A percentile compares a stretch with the other conserved stretches of the same genome.
These are phyloP conservation scores for Cutaneotrichosporon cyanovorans DNA, from an alignment of 1,284 basidiomycete species.

Conservation along the genomic window DNA sequence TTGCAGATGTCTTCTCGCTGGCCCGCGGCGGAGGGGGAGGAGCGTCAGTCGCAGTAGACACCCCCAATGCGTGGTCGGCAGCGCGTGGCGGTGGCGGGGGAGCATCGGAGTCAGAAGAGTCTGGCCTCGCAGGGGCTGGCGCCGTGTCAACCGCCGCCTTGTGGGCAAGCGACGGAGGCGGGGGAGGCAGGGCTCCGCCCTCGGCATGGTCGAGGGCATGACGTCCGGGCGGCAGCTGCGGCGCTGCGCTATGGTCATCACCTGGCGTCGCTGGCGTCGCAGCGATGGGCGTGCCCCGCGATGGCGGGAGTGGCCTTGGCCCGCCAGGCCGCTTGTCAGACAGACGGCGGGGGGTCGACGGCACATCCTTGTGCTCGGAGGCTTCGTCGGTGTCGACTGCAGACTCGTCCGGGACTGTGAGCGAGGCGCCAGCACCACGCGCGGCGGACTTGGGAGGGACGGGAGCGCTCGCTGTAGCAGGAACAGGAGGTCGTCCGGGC, in stretches of 20 bases:
- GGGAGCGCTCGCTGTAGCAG: too few relatives aligned
- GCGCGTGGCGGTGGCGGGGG: too few relatives aligned
- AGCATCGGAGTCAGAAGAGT: slow-evolving; percentile 2
- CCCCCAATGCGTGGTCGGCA: too few relatives aligned
- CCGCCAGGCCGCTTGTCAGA: slow-evolving; percentile 1
- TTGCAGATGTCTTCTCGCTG: too few relatives aligned
- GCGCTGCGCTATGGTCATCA: not conserved
- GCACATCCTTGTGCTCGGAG: not conserved
- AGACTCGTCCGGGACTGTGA: not conserved
- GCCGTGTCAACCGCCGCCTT: not conserved
- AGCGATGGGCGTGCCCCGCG: not conserved
- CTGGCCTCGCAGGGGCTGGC: slow-evolving; percentile 1
- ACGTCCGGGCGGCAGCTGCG: not conserved
- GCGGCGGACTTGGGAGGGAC: too few relatives aligned
- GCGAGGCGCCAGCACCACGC: too few relatives aligned
- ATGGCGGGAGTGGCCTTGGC: slow-evolving; percentile 1
- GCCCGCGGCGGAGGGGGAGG: too few relatives aligned
- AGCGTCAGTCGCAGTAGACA: too few relatives aligned
- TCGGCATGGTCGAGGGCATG: not conserved
- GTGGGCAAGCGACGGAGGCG: slow-evolving; percentile 9
- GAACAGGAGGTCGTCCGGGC: not conserved
- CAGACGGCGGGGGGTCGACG: not conserved
- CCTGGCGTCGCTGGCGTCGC: not conserved
- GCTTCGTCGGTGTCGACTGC: not conserved
- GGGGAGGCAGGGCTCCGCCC: slow-evolving; percentile 6